Evolutionary conservation across 805 yeast species (phyloP), one percentile per base, ranked within the genome.

Genomic region (Cyberlindnera bimundalis): DNA sequence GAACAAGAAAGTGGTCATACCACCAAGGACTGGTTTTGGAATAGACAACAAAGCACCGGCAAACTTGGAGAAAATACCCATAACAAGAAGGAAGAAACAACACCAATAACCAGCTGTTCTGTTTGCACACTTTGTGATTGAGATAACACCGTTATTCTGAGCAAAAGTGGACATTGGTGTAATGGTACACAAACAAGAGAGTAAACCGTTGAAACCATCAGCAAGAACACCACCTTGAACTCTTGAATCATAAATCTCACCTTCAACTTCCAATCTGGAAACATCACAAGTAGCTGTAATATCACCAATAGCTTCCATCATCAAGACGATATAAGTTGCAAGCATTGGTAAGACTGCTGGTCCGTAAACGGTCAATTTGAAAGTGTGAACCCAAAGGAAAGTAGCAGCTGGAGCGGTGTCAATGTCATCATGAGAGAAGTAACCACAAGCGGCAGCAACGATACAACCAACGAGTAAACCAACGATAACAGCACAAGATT

Each of bases 261-360:
- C 96, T 58, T 84, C 90, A 43, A 87, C 89, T 46, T 83, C 88
- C 47, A 83, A 67, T 52, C 95, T 71, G 8, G 96, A 85, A 16
- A 90, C 96, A 62, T 89, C 97, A 43, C 87, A 83, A 31, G 96
- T 86, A 26, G 96, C 96, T 24, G 96, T 87, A 58, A 89, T 83
- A 63, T 89, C 96, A 62, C 96, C 96, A 58, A 89, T 87, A 40
- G 95, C 84, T 68, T 90, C 96, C 88, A 88, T 87, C 78, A 86
- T 83, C 52, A 85, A 65, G 20, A 82, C 87, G 24, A 89, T 70
- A 60, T 79, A 89, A 34, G 88, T 83, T 1, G 96, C 95, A 42
- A 89, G 65, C 67, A 86, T 75, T 5, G 96, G 96, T 39, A 89
- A 66, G 6, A 89, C 93, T 3, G 83, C 78, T 1, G 96, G 96